Percentiles rank a stretch among this genome's conserved stretches.
phyloP scores from a whole-genome alignment of 2,329 filamentous ascomycete genomes.

The Chaetomium sp. region DNA sequence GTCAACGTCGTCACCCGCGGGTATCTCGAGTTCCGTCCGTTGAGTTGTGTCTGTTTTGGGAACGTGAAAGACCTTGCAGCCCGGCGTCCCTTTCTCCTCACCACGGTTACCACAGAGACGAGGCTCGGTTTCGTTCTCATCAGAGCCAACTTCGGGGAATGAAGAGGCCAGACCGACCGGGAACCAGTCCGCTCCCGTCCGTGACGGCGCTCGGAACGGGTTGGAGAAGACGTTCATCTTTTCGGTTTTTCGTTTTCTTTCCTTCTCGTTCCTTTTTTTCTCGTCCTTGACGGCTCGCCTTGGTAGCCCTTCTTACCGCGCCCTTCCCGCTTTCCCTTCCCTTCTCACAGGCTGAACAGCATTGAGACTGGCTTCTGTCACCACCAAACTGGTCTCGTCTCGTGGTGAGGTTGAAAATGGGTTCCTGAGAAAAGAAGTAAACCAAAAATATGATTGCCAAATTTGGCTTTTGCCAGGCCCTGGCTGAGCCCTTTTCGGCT shows the following conservation, averaged over 20 bases:
- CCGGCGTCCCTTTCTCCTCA: constrained; percentile 34
- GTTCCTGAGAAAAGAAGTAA: too few relatives aligned
- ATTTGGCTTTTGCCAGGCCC: too few relatives aligned
- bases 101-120: constrained; percentile 30
- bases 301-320: too few relatives aligned
- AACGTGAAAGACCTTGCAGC: constrained; percentile 55
- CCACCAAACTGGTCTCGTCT: too few relatives aligned
- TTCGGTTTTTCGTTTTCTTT: neutral
- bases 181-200: constrained; percentile 40
- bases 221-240: constrained; percentile 13
- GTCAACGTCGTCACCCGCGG: constrained; percentile 27
- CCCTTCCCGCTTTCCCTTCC: too few relatives aligned
- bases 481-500: too few relatives aligned
- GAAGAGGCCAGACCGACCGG: constrained; percentile 48
- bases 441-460: too few relatives aligned
- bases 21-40: constrained; percentile 32
- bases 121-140: constrained; percentile 23
- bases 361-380: too few relatives aligned
- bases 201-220: constrained; percentile 20
- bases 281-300: too few relatives aligned
- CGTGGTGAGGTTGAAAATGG: too few relatives aligned
- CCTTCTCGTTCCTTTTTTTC: too few relatives aligned
- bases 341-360: too few relatives aligned
- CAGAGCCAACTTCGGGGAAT: constrained; percentile 46
- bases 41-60: constrained; percentile 34